phyloP scores from a whole-genome alignment of 768 basidiomycete genomes.

The Mrakia gelida region DNA sequence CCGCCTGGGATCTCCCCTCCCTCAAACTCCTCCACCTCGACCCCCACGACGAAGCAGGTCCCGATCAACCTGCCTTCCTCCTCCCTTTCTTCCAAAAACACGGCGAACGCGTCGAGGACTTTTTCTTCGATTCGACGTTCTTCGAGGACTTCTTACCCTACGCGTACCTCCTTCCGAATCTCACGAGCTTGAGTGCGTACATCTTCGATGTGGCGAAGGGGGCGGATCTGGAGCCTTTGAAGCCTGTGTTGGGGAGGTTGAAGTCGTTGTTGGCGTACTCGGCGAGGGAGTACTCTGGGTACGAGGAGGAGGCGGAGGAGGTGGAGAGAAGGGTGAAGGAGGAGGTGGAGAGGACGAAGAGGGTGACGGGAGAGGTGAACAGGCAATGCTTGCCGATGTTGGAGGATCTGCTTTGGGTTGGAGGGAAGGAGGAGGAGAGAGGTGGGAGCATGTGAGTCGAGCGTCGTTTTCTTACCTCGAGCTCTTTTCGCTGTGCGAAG shows the following conservation, averaged over 20 bases:
- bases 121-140: conserved; percentile 3
- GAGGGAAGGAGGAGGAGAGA: not conserved
- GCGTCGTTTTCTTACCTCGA: not conserved
- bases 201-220: not conserved
- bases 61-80: not conserved
- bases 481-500: not conserved
- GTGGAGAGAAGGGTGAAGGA: not conserved
- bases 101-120: not conserved
- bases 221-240: not conserved
- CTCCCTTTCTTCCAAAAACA: not conserved
- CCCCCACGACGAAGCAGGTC: conserved; percentile 7
- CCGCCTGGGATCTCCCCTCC: not conserved
- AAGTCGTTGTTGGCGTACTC: not conserved
- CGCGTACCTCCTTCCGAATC: not conserved
- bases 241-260: not conserved
- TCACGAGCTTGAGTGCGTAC: not conserved
- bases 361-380: not conserved
- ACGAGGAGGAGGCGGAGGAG: not conserved
- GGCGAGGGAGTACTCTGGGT: not conserved
- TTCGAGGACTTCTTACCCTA: not conserved
- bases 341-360: not conserved
- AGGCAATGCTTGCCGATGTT: not conserved
- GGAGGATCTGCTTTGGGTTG: not conserved
- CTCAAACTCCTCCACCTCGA: not conserved
- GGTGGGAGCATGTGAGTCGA: not conserved